Evolutionary conservation across 179 eudicot genomes (phyloP).

Genomic region (Gypsophila paniculata): DNA sequence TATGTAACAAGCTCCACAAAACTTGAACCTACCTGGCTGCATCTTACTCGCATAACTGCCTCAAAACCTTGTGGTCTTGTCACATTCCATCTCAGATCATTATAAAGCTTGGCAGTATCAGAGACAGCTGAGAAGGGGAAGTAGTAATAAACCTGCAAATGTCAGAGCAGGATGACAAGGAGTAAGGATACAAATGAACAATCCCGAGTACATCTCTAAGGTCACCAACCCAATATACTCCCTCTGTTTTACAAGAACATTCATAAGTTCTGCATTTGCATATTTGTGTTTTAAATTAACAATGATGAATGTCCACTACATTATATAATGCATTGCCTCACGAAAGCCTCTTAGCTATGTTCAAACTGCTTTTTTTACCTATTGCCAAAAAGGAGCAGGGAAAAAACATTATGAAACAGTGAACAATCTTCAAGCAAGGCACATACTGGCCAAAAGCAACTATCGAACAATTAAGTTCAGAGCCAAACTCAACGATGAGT

Average conservation of each 20-base stretch:
- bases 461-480: background rate
- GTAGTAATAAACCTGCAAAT: constrained; percentile 76
- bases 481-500: background rate
- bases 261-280: background rate
- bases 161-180: background rate
- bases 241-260: background rate
- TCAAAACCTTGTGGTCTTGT: constrained; percentile 97
- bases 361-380: background rate
- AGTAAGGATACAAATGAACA: constrained; percentile 3
- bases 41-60: constrained; percentile 97
- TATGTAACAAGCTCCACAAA: constrained; percentile 2
- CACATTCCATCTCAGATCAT: constrained; percentile 95
- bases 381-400: background rate
- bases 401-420: background rate
- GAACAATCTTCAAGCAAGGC: background rate
- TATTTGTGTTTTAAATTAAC: background rate
- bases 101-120: constrained; percentile 92
- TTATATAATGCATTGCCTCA: background rate
- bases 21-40: constrained; percentile 69
- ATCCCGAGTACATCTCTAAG: background rate
- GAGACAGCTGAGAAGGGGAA: constrained; percentile 84
- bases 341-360: background rate
- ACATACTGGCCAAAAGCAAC: background rate
- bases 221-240: background rate
- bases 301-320: background rate